Base-by-base conservation (phyloP, 345 rosid genomes). In the Hevea brasiliensis region DNA sequence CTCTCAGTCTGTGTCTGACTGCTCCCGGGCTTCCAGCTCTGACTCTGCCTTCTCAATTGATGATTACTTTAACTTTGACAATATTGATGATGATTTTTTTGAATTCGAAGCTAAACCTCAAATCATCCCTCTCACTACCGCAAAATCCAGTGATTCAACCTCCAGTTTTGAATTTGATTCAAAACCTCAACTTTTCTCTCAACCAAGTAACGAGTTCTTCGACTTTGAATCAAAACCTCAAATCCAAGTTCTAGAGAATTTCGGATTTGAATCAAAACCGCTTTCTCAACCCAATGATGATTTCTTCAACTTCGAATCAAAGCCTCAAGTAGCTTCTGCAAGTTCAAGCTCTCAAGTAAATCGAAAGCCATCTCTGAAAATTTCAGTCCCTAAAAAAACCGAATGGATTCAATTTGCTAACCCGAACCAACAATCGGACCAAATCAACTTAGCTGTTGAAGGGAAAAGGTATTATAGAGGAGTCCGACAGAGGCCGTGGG, bases 401-500 rank as follows among this genome's bases (percentile, higher is more conserved):
- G 84, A 86, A 53, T 87, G 89, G 89, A 84, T 82, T 48, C 83
- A 74, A 18, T 90, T 87, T 72, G 56, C 77, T 18, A 59, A 69
- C 45, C 62, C 69, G 15, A 61, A 77, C 47, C 42, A 54, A 42
- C 51, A 60, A 26, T 23, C 76, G 0, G 37, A 21, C 4, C 51
- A 40, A 70, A 54, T 15, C 55, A 61, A 47, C 17, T 59, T 75
- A 17, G 41, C 23, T 0, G 84, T 0, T 18, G 76, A 82, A 41
- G 84, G 77, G 37, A 72, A 61, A 72, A 80, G 69, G 84, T 96
- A 86, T 58, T 92, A 90, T 84, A 88, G 98, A 81, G 98, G 98
- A n/a, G 97, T 94, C 66, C 81, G 97, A 70, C 84, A 72, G 76
- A 82, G 97, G 81, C 96, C 98, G 45, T 94, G 98, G 98, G 98